Conservation (phyloP, 768 basidiomycete species). For the Leccinum sublutescens region DNA sequence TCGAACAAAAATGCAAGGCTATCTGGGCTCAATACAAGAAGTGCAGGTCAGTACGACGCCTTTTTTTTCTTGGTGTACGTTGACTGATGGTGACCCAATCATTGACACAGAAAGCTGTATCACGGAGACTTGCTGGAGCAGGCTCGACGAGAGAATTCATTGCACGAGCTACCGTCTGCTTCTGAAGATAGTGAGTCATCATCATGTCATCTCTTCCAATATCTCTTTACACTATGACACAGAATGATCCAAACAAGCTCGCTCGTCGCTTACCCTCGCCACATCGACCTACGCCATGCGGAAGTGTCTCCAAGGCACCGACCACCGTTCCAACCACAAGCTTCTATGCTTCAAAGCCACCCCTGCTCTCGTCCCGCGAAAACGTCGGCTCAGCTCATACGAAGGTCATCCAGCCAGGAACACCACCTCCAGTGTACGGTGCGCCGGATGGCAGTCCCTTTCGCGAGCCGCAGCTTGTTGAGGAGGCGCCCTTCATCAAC, state of each 20-base stretch:
- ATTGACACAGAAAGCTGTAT: too few species aligned
- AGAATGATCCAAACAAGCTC: constrained; percentile 42
- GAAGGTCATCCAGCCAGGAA: constrained; percentile 29
- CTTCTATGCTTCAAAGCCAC: constrained; percentile 34
- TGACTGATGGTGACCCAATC: too few species aligned
- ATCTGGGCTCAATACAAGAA: too few species aligned
- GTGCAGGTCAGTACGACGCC: too few species aligned
- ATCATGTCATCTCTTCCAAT: background rate
- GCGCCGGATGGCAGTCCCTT: constrained; percentile 31
- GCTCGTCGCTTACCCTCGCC: constrained; percentile 32
- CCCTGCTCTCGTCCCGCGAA: constrained; percentile 36
- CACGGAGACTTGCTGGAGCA: too few species aligned
- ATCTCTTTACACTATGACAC: constrained; percentile 40
- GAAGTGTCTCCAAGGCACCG: constrained; percentile 32
- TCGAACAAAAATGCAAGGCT: too few species aligned
- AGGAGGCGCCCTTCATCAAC: constrained; percentile 38
- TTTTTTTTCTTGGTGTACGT: too few species aligned
- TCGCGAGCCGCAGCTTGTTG: constrained; percentile 57
- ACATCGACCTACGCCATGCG: constrained; percentile 42
- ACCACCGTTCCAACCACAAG: constrained; percentile 25
- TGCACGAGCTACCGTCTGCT: too few species aligned
- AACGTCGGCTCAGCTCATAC: constrained; percentile 38
- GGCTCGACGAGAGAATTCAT: too few species aligned
- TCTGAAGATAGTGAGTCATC: too few species aligned
- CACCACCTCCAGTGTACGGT: constrained; percentile 29